A percentile compares a stretch with the other conserved stretches of the same genome.
Evolutionary conservation across 352 stramenopile genomes (phyloP).

Genomic region (Globisporangium barbulae): DNA sequence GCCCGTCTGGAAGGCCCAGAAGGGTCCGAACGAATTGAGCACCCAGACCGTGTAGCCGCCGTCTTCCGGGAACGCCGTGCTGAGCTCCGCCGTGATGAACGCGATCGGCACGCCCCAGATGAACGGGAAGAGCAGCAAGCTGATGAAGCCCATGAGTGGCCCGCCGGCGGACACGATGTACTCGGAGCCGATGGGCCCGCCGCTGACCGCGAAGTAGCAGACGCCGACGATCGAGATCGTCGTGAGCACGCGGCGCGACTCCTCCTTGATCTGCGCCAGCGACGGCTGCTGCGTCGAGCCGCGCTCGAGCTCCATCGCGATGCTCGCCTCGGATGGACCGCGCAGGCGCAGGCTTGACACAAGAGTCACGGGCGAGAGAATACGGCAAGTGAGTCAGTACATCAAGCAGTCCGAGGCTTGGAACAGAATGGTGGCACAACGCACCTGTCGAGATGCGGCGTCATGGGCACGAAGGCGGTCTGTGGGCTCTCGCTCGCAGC

Average conservation of each 20-base stretch:
- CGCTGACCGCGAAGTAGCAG: slow-evolving; percentile 55
- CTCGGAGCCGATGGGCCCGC: slow-evolving; percentile 38
- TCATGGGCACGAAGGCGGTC: slow-evolving; percentile 25
- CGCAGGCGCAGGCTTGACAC: slow-evolving; percentile 19
- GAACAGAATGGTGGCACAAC: not conserved
- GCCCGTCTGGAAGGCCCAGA: slow-evolving; percentile 81
- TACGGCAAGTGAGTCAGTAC: slow-evolving; percentile 1
- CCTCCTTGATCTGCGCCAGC: slow-evolving; percentile 39
- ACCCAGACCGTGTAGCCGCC: slow-evolving; percentile 90
- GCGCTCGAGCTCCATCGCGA: slow-evolving; percentile 27
- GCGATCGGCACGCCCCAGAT: slow-evolving; percentile 90
- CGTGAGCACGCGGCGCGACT: slow-evolving; percentile 43
- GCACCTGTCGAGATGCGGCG: slow-evolving; percentile 34
- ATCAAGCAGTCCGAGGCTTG: not conserved
- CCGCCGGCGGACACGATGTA: slow-evolving; percentile 45
- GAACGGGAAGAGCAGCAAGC: slow-evolving; percentile 85
- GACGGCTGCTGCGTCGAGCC: slow-evolving; percentile 27
- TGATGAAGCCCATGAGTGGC: slow-evolving; percentile 78
- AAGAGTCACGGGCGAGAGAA: slow-evolving; percentile 22
- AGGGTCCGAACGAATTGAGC: slow-evolving; percentile 86
- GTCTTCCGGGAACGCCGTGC: slow-evolving; percentile 83
- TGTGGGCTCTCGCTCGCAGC: slow-evolving; percentile 19
- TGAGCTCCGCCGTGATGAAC: slow-evolving; percentile 91
- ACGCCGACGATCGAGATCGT: slow-evolving; percentile 53
- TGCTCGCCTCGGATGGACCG: slow-evolving; percentile 29